Conservation (phyloP, 352 stramenopile genomes). For the Phytopythium mirpurense region DNA sequence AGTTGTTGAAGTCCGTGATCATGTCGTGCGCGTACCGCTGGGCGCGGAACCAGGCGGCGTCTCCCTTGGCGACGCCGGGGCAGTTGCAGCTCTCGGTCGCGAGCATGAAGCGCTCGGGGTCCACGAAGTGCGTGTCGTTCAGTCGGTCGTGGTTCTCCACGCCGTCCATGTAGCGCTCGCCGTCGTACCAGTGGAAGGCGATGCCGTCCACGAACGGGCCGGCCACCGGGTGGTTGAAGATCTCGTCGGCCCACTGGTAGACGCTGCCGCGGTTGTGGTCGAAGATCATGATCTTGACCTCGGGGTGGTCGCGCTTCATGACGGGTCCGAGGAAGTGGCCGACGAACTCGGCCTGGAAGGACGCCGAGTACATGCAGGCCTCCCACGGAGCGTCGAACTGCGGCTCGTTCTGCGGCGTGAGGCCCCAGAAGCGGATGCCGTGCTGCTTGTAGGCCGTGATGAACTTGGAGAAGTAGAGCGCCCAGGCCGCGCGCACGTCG, state of each 20-base stretch:
- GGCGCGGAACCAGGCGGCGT: slow-evolving; percentile 78
- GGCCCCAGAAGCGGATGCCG: slow-evolving; percentile 81
- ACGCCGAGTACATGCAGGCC: slow-evolving; percentile 46
- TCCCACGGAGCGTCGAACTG: slow-evolving; percentile 75
- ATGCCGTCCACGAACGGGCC: slow-evolving; percentile 86
- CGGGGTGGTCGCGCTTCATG: slow-evolving; percentile 79
- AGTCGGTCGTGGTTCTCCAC: slow-evolving; percentile 65
- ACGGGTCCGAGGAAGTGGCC: slow-evolving; percentile 78
- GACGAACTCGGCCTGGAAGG: slow-evolving; percentile 76
- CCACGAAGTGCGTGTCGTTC: slow-evolving; percentile 69
- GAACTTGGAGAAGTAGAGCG: slow-evolving; percentile 91
- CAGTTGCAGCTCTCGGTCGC: slow-evolving; percentile 78
- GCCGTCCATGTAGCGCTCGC: slow-evolving; percentile 61
- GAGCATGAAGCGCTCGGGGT: slow-evolving; percentile 57
- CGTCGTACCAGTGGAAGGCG: slow-evolving; percentile 88
- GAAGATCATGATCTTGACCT: slow-evolving; percentile 89
- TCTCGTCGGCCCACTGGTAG: slow-evolving; percentile 60
- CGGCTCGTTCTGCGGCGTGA: slow-evolving; percentile 91
- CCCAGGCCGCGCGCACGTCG: slow-evolving; percentile 67
- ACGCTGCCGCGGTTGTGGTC: slow-evolving; percentile 88
- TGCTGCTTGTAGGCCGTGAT: slow-evolving; percentile 87
- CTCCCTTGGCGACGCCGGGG: slow-evolving; percentile 45
- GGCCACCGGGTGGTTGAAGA: slow-evolving; percentile 57
- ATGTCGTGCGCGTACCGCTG: slow-evolving; percentile 90
- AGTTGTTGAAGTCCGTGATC: slow-evolving; percentile 87